Base-by-base conservation (phyloP, 345 rosid genomes). In the Triadica sebifera region DNA sequence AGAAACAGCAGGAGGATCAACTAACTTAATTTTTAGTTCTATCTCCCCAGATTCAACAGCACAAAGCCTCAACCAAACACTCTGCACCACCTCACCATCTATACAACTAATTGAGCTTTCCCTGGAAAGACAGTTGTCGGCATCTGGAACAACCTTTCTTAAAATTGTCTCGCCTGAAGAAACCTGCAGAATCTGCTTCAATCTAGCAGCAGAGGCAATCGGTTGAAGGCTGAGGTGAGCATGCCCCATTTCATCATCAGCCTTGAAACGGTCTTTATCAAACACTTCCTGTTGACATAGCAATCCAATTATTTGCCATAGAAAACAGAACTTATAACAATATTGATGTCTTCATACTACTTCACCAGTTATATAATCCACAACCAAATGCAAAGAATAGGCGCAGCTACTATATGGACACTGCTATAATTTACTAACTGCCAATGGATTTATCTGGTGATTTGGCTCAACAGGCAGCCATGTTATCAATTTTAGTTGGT, bases 181-280 rank as follows among this genome's bases (percentile, higher is more conserved):
- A 25, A 91, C 88, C 17, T 81, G 86, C 34, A 89, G 75, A 78
- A 90, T 79, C 75, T 87, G 94, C 81, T 91, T 89, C 79, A 95
- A 84, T 73, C 99, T 81, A 45, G 96, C 89, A 22, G 93, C 90
- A 50, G 99, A 92, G 77, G 87, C 81, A 29, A 95, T 83, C 2
- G 97, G 97, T 73, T 93, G 99, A 78, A 95, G 94, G 85, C 79
- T 91, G 73, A 95, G 85, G 66, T 81, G 67, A 53, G 99, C 99
- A 67, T 86, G 87, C 41, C 99, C 99, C 99, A 95, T 95, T 83
- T 95, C 90, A 77, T 95, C 99, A 83, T 95, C 99, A 17, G 96
- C 79, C 85, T 93, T 95, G 89, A 95, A 95, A 61, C 89, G 89
- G 77, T 95, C 99, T 81, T 90, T 95, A 69, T 95, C 99, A 69